These are phyloP conservation scores for Pleochaeta shiraiana DNA, from an alignment of 2,329 filamentous ascomycete genomes.

Conservation along the genomic window DNA sequence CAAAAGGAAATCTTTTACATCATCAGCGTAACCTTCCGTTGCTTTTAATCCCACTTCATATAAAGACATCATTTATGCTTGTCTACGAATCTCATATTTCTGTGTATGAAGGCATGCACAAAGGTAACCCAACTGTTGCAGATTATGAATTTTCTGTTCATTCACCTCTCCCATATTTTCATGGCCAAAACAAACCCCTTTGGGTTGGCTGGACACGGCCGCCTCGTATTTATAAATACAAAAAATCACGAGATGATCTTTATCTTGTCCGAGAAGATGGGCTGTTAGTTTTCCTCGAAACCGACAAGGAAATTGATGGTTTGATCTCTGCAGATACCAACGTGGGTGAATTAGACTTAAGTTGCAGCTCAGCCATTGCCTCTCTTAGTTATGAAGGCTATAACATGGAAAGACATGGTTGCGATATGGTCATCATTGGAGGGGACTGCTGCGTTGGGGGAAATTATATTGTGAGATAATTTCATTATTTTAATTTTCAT, in stretches of 20 bases:
- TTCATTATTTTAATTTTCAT: no score
- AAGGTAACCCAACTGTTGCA: conserved; percentile 27
- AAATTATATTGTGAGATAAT: conserved; percentile 28
- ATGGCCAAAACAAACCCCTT: conserved; percentile 29
- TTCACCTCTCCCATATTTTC: conserved; percentile 24
- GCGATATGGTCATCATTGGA: conserved; percentile 24
- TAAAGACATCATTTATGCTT: conserved; percentile 47
- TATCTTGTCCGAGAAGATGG: conserved; percentile 84
- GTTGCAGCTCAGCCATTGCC: conserved; percentile 65
- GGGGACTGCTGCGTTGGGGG: conserved; percentile 56
- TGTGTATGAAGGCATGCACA: conserved; percentile 31
- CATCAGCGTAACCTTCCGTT: conserved; percentile 36
- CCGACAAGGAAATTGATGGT: conserved; percentile 30
- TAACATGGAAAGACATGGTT: conserved; percentile 28
- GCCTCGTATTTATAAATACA: conserved; percentile 38
- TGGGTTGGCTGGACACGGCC: conserved; percentile 80
- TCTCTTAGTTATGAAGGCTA: conserved; percentile 29
- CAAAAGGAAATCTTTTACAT: conserved; percentile 28
- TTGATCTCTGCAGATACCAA: conserved; percentile 32
- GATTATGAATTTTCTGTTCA: conserved; percentile 23
- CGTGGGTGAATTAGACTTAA: conserved; percentile 45
- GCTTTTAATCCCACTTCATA: conserved; percentile 48
- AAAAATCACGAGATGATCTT: conserved; percentile 48
- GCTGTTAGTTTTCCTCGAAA: conserved; percentile 48
- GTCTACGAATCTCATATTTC: conserved; percentile 38